A percentile compares a stretch with the other conserved stretches of the same genome.
Conservation (phyloP, 257 asterid species). For the Solanum paucissectum region DNA sequence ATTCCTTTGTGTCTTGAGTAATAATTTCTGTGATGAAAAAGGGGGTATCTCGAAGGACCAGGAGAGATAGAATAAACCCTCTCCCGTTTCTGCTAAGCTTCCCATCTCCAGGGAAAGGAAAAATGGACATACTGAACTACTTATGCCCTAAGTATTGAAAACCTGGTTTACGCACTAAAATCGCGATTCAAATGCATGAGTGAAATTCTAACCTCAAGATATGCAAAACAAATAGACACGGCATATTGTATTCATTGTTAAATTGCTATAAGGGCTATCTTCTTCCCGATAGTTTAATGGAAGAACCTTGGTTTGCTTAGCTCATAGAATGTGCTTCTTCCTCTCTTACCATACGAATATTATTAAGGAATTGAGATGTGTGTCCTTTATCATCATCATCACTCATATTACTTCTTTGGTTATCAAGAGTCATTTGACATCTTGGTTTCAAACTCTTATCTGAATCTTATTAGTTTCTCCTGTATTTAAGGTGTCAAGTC, state of each 20-base stretch:
- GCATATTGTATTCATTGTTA: background rate
- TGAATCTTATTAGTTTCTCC: background rate
- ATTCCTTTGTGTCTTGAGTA: background rate
- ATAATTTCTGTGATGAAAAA: background rate
- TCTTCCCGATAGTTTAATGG: background rate
- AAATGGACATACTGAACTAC: background rate
- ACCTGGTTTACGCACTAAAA: background rate
- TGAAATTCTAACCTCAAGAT: background rate
- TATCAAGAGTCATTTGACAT: background rate
- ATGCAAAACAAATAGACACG: background rate
- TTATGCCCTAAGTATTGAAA: background rate
- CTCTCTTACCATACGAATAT: background rate
- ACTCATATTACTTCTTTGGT: background rate
- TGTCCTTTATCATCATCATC: background rate
- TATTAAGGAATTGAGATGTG: background rate
- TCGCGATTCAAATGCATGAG: background rate
- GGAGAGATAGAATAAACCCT: background rate
- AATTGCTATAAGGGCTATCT: background rate
- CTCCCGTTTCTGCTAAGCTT: background rate
- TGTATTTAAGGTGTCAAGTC: background rate
- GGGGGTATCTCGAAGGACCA: background rate
- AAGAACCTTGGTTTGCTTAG: background rate
- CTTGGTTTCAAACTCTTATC: background rate
- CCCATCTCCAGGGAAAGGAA: background rate
- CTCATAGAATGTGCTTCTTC: background rate